Conservation (phyloP, 352 stramenopile genomes). For the Pythium periplocum region DNA sequence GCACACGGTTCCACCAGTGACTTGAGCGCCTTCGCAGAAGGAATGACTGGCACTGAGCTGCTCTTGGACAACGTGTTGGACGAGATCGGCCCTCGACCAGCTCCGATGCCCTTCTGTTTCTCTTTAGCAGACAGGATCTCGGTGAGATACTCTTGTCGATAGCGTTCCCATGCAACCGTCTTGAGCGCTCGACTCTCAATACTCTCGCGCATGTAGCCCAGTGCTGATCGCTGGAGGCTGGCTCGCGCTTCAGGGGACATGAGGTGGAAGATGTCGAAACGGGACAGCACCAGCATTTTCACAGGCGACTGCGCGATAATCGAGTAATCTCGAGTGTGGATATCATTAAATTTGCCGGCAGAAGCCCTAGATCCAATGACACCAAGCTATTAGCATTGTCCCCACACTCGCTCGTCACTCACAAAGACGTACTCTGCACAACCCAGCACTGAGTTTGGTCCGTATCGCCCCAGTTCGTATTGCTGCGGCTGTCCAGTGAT, state of each 20-base stretch:
- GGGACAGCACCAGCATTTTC: conserved; percentile 74
- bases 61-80: conserved; percentile 24
- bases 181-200: conserved; percentile 71
- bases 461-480: conserved; percentile 65
- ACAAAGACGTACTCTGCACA: conserved; percentile 62
- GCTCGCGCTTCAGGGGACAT: conserved; percentile 62
- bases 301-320: conserved; percentile 69
- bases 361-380: conserved; percentile 38
- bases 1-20: conserved; percentile 14
- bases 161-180: conserved; percentile 72
- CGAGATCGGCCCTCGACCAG: conserved; percentile 8
- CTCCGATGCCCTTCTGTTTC: conserved; percentile 12
- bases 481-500: conserved; percentile 53
- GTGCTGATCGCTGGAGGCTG: conserved; percentile 61
- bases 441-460: conserved; percentile 71
- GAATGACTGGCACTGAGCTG: conserved; percentile 24
- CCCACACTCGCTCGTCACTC: conserved; percentile 2
- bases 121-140: conserved; percentile 30
- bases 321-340: conserved; percentile 71
- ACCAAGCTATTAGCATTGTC: neutral
- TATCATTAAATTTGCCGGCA: conserved; percentile 78
- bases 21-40: conserved; percentile 1
- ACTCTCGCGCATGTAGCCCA: conserved; percentile 51
- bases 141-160: conserved; percentile 56
- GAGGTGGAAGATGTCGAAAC: conserved; percentile 82